Evolutionary conservation across 192 early-diverging fungal species (phyloP).

Genomic region (Backusella australiensis): DNA sequence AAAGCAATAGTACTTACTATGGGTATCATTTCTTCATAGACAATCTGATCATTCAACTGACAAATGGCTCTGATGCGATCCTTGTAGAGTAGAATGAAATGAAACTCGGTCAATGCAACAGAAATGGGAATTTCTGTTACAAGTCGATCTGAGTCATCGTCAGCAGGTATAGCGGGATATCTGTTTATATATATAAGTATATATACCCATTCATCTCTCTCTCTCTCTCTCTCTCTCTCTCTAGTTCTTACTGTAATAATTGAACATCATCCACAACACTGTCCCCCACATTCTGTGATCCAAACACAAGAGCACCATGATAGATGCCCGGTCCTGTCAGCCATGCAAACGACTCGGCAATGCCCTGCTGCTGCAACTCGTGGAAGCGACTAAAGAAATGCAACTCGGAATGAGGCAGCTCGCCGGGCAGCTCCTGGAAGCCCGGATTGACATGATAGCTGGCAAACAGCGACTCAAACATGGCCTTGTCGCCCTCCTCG

Average conservation of each 20-base stretch:
- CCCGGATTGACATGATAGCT: constrained; percentile 68
- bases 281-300: constrained; percentile 69
- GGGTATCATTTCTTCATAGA: constrained; percentile 78
- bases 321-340: constrained; percentile 87
- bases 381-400: constrained; percentile 71
- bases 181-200: constrained; percentile 12
- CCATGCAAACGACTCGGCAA: constrained; percentile 88
- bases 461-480: constrained; percentile 79
- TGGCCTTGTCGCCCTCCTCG: constrained; percentile 45
- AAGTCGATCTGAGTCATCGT: constrained; percentile 31
- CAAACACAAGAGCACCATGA: constrained; percentile 79
- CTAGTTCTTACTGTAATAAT: constrained; percentile 67
- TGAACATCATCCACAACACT: constrained; percentile 80
- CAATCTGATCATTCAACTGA: constrained; percentile 77
- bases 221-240: background rate
- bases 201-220: background rate
- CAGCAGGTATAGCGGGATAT: constrained; percentile 48
- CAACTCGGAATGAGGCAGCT: constrained; percentile 53
- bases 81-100: constrained; percentile 83
- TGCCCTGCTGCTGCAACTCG: constrained; percentile 61
- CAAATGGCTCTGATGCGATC: constrained; percentile 75
- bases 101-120: constrained; percentile 85
- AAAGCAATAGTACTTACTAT: constrained; percentile 43
- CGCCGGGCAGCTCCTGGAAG: constrained; percentile 58
- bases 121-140: constrained; percentile 64